Base-by-base conservation (phyloP, 352 stramenopile species). In the Elongisporangium undulatum region DNA sequence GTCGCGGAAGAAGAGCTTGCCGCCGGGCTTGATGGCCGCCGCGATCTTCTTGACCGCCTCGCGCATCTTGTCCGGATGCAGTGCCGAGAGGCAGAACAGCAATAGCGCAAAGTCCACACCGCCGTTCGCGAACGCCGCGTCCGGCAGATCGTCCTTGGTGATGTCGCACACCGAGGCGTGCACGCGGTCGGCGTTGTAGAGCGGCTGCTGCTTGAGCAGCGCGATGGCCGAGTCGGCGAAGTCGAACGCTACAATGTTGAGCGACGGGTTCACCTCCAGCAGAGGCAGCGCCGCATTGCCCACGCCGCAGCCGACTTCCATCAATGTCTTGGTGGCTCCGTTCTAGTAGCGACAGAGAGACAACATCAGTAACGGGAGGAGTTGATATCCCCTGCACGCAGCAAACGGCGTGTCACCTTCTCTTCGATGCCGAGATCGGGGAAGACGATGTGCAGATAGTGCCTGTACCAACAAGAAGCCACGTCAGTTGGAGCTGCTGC, bases 291-390 rank as follows among this genome's bases (percentile, higher is more conserved):
- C 84, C 8, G 94, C 92, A 70, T 98, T 99, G 41, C 96, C 96
- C 8, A 98, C 95, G 9, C 96, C 96, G 67, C 92, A 97, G 12
- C 96, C 96, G 41, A 99, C 85, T 79, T 99, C 96, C 17, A 98
- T 73, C 55, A 98, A 62, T 65, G 68, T 81, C 63, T 77, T 83
- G 17, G 65, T 79, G 59, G 86, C 50, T 9, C 71, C 71, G 0
- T 55, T 41, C 63, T 72, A 53, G 1, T 3, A 1, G 8, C 3
- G 39, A 19, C 3, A 48, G 16, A 50, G 2, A n/a, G n/a, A 0
- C 41, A 23, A 53, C 2, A 34, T 23, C 0, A 20, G 20, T 16
- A n/a, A 13, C 16, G 22, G 21, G 10, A n/a, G 17, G 6, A 52
- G 8, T 8, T 23, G 6, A 52, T 15, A 57, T 9, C 26, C n/a